phyloP scores from a whole-genome alignment of 2,329 filamentous ascomycete species.

The Chaetothyriales sp. region DNA sequence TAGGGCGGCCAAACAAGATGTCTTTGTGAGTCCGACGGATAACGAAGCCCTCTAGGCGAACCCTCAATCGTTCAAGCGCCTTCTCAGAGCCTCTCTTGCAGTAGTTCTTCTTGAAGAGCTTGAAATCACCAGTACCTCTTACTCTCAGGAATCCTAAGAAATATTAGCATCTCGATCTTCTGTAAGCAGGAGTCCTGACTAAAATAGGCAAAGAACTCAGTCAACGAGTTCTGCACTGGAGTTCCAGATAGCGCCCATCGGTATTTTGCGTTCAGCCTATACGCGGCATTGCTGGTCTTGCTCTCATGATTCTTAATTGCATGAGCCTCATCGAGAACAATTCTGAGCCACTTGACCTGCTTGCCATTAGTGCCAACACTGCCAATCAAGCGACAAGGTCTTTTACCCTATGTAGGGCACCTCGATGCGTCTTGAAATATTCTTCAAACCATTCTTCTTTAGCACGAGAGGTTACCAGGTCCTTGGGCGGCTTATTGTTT shows the following conservation, averaged over 20 bases:
- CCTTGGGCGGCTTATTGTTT: conserved; percentile 11
- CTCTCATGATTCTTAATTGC: conserved; percentile 24
- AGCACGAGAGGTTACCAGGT: conserved; percentile 9
- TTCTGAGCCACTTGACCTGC: conserved; percentile 22
- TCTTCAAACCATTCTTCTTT: conserved; percentile 18
- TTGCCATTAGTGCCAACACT: neutral
- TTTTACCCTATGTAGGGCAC: conserved; percentile 20
- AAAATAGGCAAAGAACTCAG: conserved; percentile 26
- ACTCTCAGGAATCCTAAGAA: conserved; percentile 23
- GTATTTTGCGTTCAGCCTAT: conserved; percentile 21
- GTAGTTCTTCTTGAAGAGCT: conserved; percentile 18
- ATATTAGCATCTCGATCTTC: neutral
- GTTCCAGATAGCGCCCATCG: conserved; percentile 29
- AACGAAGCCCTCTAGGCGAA: conserved; percentile 30
- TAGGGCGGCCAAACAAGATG: conserved; percentile 36
- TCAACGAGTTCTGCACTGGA: conserved; percentile 25
- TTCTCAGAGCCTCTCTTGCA: conserved; percentile 11
- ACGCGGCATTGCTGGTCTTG: conserved; percentile 24
- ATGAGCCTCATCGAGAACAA: conserved; percentile 28
- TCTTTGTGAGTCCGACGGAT: conserved; percentile 41
- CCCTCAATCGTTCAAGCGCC: conserved; percentile 17
- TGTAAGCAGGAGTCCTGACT: neutral
- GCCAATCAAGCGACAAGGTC: neutral
- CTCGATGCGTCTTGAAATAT: conserved; percentile 16
- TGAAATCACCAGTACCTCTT: conserved; percentile 16